Evolutionary conservation across 441 rosid genomes (phyloP).

Genomic region (Euphorbia celastroides): DNA sequence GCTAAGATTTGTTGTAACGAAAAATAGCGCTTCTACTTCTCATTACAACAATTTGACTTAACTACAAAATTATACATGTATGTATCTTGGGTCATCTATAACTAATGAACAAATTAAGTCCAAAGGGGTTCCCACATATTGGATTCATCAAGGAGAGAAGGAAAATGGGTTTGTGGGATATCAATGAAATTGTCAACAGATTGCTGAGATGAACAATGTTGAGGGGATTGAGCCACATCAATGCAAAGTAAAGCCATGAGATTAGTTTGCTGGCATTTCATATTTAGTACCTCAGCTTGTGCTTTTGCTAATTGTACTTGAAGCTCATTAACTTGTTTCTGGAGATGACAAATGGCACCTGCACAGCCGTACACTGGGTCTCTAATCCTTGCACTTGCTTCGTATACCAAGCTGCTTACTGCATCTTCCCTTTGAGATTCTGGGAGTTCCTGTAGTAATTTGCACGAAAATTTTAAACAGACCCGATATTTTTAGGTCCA

Average conservation of each 20-base stretch:
- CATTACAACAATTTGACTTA: conserved; percentile 32
- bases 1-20: conserved; percentile 20
- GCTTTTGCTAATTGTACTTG: conserved; percentile 61
- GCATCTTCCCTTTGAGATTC: conserved; percentile 61
- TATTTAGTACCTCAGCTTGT: conserved; percentile 46
- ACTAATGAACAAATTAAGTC: conserved; percentile 29
- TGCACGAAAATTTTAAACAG: no score
- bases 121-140: conserved; percentile 72
- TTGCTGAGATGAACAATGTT: conserved; percentile 28
- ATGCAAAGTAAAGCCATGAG: conserved; percentile 41
- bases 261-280: conserved; percentile 51
- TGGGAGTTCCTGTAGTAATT: conserved; percentile 58
- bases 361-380: conserved; percentile 71
- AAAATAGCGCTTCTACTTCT: conserved; percentile 32
- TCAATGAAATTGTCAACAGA: conserved; percentile 37
- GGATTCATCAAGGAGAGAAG: conserved; percentile 49
- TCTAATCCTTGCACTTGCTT: conserved; percentile 52
- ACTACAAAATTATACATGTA: conserved; percentile 36
- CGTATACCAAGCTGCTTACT: conserved; percentile 70
- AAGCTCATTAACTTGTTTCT: conserved; percentile 52
- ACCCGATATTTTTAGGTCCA: no score
- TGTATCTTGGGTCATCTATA: neutral
- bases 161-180: conserved; percentile 37
- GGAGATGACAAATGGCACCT: conserved; percentile 52
- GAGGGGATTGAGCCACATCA: conserved; percentile 39